Base-by-base conservation (phyloP, 2,329 filamentous ascomycete species). In the Penicillium sp. region DNA sequence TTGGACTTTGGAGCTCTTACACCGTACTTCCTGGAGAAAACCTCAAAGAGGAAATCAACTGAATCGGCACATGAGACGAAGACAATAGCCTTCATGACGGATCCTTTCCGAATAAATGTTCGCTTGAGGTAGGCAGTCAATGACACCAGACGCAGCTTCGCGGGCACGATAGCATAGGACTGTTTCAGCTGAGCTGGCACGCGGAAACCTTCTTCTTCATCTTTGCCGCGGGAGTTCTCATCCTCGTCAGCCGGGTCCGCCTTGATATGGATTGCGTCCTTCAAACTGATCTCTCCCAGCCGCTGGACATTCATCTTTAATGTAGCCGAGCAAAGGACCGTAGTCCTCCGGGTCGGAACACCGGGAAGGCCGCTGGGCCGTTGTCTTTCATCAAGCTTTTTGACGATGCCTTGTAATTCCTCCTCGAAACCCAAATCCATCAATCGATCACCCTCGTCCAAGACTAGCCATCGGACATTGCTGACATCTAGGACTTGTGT, bases 351-450 rank as follows among this genome's bases (percentile, higher is more conserved):
- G 0, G 92, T 88, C 8, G 96, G 81, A 4, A 89, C 80, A 19
- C 83, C 83, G 4, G 85, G 85, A 37, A 88, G 80, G 2, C 87
- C 85, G 37, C 83, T 83, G 29, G 85, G 85, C 54, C 83, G 84
- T 55, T 83, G 83, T 37, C 88, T 83, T 45, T 87, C 78, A 61
- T 92, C 88, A 55, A 98, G 85, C 61, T 89, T 89, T 54, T 86
- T 83, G 16, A 99, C 90, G 62, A 97, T 93, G 59, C 88, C 90
- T 70, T 91, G 90, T 58, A 99, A 85, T 69, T 98, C 93, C 53
- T 97, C 88, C 75, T 98, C 95, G 66, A 99, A 99, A 0, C 95
- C 95, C 69, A 98, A 83, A 71, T 99, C 95, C 93, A 99, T 97
- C 72, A 99, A 80, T n/a, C 95, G 85, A 81, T 99, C 95, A 29